Percentiles rank a stretch among this genome's conserved stretches.
Evolutionary conservation across 371 early-diverging fungal species (phyloP).

Genomic region (Mortierella sp.): DNA sequence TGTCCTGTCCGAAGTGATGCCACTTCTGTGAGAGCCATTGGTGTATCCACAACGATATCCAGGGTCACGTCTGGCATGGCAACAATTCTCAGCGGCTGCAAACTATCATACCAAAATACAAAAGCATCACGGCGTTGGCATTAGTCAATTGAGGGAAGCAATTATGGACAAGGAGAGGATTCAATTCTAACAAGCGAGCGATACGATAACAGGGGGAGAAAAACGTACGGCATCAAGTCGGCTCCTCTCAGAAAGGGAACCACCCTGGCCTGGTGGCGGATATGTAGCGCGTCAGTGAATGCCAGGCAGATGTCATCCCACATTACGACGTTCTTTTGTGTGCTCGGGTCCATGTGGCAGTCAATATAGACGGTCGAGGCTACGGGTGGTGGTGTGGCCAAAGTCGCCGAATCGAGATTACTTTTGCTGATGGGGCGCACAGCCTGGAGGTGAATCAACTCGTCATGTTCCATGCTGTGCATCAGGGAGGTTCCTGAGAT

Average conservation of each 20-base stretch:
- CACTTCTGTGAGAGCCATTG: background rate
- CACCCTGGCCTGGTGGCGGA: background rate
- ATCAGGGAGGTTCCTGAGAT: background rate
- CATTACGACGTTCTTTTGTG: background rate
- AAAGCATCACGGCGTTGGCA: background rate
- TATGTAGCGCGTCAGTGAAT: background rate
- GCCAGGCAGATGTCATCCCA: background rate
- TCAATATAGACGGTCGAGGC: background rate
- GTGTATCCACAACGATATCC: background rate
- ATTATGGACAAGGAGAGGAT: background rate
- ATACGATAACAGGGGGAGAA: too few species aligned
- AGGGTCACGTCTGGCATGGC: background rate
- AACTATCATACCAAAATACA: background rate
- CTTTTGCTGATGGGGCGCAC: background rate
- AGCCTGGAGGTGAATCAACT: background rate
- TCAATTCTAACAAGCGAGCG: too few species aligned
- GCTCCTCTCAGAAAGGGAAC: background rate
- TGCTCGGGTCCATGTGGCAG: background rate
- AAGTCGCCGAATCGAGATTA: background rate
- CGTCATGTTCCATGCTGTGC: background rate
- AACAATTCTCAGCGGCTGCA: background rate
- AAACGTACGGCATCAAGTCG: background rate
- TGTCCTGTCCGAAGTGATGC: background rate
- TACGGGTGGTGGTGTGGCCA: background rate
- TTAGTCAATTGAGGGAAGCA: background rate